Base-by-base conservation (phyloP, 257 asterid species). In the Salvia splendens region DNA sequence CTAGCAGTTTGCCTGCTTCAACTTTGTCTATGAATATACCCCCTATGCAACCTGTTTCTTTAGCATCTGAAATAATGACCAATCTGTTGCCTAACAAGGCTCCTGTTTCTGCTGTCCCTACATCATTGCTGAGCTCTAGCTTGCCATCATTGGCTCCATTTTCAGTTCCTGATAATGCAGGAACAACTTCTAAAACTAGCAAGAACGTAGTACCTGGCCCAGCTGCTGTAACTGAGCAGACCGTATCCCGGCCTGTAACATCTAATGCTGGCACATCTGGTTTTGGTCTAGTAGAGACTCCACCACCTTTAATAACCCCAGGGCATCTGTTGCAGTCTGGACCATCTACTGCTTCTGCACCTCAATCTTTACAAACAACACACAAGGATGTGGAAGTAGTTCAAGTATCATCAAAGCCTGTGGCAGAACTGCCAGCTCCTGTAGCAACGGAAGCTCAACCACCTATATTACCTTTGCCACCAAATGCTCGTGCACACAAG, bases 341-440 rank as follows among this genome's bases (percentile, higher is more conserved):
- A 15, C 73, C 86, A 48, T 40, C 86, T 61, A 20, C 80, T 8
- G 80, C 56, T 73, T 55, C 87, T 54, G 76, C 80, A 50, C 55
- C 76, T 59, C 95, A 85, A 69, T 61, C 86, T 47, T 65, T 73
- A 17, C 93, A 78, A 76, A 78, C 88, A 62, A 50, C 67, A 17
- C 97, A 87, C 68, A 88, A 91, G 45, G 97, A 91, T 71, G 95
- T 94, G 41, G 96, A 94, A 77, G 95, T 91, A 55, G 96, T 85
- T 24, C 82, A 87, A 78, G 92, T 84, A 30, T 80, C 86, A 20
- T 75, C 85, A 0, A 68, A 78, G 38, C 72, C 59, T 58, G 62
- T 80, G 11, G 30, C 87, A 62, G 95, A 85, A 73, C 74, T 77
- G 4, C 69, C 83, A 38, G 86, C 45, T 28, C 75, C 81, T 0